phyloP scores from a whole-genome alignment of 2,329 filamentous ascomycete species.

The Exophiala viscosa region DNA sequence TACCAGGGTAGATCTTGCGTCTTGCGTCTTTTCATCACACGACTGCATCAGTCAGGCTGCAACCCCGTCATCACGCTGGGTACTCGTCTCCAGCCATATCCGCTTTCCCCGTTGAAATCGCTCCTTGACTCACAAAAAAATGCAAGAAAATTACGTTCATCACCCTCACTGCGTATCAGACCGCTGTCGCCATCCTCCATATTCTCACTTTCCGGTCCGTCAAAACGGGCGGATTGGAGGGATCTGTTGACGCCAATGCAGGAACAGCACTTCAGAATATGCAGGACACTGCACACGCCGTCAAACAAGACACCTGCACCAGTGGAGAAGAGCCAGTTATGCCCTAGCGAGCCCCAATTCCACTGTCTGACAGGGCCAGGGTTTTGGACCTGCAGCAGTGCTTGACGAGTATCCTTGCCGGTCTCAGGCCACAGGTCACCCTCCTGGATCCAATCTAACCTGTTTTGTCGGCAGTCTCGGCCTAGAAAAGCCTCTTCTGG shows the following conservation, averaged over 20 bases:
- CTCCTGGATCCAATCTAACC: slow-evolving; percentile 11
- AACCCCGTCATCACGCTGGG: too few relatives aligned
- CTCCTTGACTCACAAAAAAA: too few relatives aligned
- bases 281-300: background rate
- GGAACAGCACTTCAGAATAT: slow-evolving; percentile 15
- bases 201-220: background rate
- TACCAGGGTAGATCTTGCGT: too few relatives aligned
- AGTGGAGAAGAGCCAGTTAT: background rate
- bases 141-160: too few relatives aligned
- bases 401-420: slow-evolving; percentile 3
- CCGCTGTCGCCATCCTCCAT: background rate
- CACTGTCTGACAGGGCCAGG: background rate
- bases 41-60: too few relatives aligned
- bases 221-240: background rate
- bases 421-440: slow-evolving; percentile 11
- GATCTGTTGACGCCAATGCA: slow-evolving; percentile 23
- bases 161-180: too few relatives aligned
- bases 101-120: too few relatives aligned
- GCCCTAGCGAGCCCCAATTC: background rate
- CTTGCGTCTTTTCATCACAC: too few relatives aligned
- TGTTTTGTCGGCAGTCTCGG: slow-evolving; percentile 15
- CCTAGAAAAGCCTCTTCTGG: slow-evolving; percentile 17
- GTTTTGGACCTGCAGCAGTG: background rate
- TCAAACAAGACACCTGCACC: background rate
- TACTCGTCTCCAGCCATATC: too few relatives aligned